Percentiles rank a stretch among this genome's conserved stretches.
phyloP scores from a whole-genome alignment of 2,329 filamentous ascomycete genomes.

The Fusarium sp. region DNA sequence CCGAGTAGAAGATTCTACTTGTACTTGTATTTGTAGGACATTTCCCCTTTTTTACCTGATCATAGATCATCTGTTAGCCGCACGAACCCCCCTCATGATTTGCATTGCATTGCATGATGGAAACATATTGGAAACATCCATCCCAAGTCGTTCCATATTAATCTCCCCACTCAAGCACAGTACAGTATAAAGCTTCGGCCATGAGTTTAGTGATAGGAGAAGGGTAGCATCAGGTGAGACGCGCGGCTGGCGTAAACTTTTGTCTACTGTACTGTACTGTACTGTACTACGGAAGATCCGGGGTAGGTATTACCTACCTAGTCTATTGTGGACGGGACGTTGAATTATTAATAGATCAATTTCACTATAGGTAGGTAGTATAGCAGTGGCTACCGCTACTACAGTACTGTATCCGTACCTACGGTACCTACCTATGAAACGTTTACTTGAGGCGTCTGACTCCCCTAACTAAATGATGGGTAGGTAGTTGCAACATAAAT shows the following conservation, averaged over 20 bases:
- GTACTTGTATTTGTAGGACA: not conserved
- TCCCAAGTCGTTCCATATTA: not conserved
- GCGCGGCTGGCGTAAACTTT: constrained; percentile 17
- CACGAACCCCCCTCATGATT: constrained; percentile 12
- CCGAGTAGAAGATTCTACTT: not conserved
- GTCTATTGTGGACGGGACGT: not conserved
- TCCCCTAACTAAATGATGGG: not conserved
- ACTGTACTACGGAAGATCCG: not conserved
- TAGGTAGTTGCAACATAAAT: not conserved
- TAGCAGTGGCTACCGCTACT: not conserved
- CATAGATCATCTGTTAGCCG: constrained; percentile 3
- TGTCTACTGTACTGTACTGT: not conserved
- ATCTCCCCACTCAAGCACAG: not conserved
- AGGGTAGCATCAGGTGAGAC: not conserved
- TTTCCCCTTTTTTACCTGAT: not conserved
- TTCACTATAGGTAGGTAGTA: not conserved
- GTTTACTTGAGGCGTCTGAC: constrained; percentile 1
- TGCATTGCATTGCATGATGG: constrained; percentile 12
- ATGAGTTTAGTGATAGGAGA: not conserved
- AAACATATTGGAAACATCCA: constrained; percentile 19
- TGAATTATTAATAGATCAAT: constrained; percentile 6
- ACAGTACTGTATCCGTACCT: not conserved
- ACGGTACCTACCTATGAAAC: not conserved
- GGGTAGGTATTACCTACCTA: not conserved
- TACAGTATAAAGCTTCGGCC: not conserved